A percentile compares a stretch with the other conserved stretches of the same genome.
Evolutionary conservation across 2,329 filamentous ascomycete species (phyloP).

Genomic region (Alternaria sp.): DNA sequence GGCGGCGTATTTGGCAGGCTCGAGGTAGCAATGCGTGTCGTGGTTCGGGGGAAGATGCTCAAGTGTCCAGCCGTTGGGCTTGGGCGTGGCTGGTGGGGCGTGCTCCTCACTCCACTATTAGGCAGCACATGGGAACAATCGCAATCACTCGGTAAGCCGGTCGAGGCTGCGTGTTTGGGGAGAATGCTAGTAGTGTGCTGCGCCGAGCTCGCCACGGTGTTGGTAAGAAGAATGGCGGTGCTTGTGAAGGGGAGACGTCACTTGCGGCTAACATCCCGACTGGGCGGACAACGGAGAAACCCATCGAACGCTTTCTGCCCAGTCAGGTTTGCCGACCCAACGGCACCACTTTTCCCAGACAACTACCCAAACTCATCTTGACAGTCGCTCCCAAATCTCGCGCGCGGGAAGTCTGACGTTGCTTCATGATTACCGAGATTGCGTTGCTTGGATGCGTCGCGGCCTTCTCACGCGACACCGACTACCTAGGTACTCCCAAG

Average conservation of each 20-base stretch:
- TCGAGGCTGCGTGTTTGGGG: conserved; percentile 13
- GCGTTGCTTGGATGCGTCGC: background rate
- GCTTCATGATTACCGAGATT: background rate
- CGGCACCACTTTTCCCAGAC: background rate
- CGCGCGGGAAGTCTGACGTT: background rate
- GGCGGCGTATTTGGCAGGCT: conserved; percentile 20
- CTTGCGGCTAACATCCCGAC: conserved; percentile 34
- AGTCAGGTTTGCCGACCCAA: too few species aligned
- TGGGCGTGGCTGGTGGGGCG: conserved; percentile 35
- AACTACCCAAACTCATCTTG: background rate
- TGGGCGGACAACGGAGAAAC: conserved; percentile 24
- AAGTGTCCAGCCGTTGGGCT: conserved; percentile 22
- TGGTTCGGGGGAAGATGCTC: conserved; percentile 7
- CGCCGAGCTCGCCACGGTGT: conserved; percentile 29
- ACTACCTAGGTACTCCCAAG: background rate
- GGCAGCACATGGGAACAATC: conserved; percentile 41
- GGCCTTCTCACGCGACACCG: background rate
- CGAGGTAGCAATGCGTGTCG: conserved; percentile 21
- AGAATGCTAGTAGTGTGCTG: conserved; percentile 13
- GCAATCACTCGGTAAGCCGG: conserved; percentile 17
- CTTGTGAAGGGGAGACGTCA: conserved; percentile 28
- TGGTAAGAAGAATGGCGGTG: conserved; percentile 26
- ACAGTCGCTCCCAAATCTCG: background rate
- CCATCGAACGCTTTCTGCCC: conserved; percentile 3
- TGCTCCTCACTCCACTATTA: conserved; percentile 28